Conservation (phyloP, 495 filamentous ascomycete species). For the Tirmania nivea region DNA sequence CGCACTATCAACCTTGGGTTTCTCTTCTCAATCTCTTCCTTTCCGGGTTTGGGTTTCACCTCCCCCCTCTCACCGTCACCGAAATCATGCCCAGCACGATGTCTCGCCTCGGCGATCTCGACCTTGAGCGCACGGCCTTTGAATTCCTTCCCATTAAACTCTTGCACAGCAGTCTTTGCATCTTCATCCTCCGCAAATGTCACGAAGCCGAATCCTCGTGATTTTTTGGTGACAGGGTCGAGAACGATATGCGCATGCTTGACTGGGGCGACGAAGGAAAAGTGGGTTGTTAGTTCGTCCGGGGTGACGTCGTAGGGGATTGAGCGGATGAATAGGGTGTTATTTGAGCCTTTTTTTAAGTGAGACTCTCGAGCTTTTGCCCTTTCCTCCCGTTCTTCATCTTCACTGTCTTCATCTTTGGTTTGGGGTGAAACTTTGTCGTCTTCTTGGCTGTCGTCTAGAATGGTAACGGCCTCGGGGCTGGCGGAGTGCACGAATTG, state of each 20-base stretch:
- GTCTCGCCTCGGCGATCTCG: constrained; percentile 68
- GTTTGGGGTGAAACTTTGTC: not conserved
- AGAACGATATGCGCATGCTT: constrained; percentile 80
- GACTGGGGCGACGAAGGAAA: constrained; percentile 81
- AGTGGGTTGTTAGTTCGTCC: constrained; percentile 61
- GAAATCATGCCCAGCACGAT: constrained; percentile 37
- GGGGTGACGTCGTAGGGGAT: constrained; percentile 58
- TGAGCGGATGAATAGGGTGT: constrained; percentile 72
- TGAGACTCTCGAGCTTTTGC: not conserved
- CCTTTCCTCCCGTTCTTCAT: not conserved
- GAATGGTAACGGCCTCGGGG: not conserved
- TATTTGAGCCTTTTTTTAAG: not conserved
- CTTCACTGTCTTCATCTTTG: not conserved
- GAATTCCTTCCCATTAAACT: constrained; percentile 51
- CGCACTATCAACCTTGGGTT: constrained; percentile 77
- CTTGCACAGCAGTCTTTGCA: constrained; percentile 51
- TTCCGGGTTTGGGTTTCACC: constrained; percentile 30
- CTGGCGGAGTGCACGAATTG: not conserved
- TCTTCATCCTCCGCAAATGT: constrained; percentile 89
- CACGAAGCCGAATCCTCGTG: constrained; percentile 86
- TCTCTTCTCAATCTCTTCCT: constrained; percentile 24
- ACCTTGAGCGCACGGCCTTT: constrained; percentile 62
- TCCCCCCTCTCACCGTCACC: constrained; percentile 23
- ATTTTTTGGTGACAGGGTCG: constrained; percentile 60
- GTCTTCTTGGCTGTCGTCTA: not conserved